Conservation (phyloP, 805 yeast species). For the Candida odintsovae region DNA sequence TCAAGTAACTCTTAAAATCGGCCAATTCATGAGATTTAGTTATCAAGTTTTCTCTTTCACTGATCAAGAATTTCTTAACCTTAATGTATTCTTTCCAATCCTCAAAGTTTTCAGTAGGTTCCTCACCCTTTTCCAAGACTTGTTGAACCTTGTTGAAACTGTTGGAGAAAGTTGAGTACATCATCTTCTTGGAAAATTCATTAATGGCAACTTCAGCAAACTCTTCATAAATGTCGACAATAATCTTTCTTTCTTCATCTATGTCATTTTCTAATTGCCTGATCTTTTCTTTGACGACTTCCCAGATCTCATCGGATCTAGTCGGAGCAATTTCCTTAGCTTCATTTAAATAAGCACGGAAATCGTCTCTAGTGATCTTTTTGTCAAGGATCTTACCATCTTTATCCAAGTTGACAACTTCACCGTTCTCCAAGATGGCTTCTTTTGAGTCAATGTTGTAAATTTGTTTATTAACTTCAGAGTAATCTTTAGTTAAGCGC, state of each 20-base stretch:
- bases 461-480: constrained; percentile 27
- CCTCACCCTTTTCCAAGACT: constrained; percentile 13
- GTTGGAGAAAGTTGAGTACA: constrained; percentile 27
- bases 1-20: constrained; percentile 27
- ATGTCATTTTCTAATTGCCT: constrained; percentile 30
- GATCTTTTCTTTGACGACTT: constrained; percentile 25
- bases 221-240: constrained; percentile 66
- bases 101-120: constrained; percentile 33
- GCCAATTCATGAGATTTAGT: constrained; percentile 27
- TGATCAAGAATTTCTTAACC: constrained; percentile 48
- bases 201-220: constrained; percentile 63
- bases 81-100: constrained; percentile 59
- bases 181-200: constrained; percentile 59
- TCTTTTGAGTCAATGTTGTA: constrained; percentile 33
- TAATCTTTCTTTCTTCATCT: constrained; percentile 33
- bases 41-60: constrained; percentile 48
- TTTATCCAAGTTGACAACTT: constrained; percentile 28
- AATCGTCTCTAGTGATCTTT: constrained; percentile 40
- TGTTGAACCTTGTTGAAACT: constrained; percentile 18
- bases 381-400: constrained; percentile 29
- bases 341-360: constrained; percentile 37
- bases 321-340: constrained; percentile 26
- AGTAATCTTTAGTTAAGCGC: constrained; percentile 22
- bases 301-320: constrained; percentile 28
- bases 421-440: constrained; percentile 27